These are phyloP conservation scores for Calonectria fujianensis DNA, from an alignment of 2,329 filamentous ascomycete genomes.

Conservation along the genomic window DNA sequence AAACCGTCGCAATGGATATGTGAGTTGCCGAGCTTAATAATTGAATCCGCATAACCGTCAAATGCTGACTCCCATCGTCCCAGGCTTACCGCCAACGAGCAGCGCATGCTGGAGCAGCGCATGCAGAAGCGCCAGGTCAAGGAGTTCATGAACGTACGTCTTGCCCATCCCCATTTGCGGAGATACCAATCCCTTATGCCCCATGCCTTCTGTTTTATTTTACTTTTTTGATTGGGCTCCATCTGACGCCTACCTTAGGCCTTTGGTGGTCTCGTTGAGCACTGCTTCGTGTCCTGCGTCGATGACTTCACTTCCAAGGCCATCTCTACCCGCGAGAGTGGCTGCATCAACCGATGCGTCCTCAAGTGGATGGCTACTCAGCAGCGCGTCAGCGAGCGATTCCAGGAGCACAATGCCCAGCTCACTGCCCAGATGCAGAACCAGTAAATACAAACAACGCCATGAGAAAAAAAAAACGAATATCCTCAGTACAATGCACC, in stretches of 20 bases:
- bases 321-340: conserved; percentile 89
- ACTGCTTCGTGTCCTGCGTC: conserved; percentile 98
- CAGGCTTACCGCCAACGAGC: conserved; percentile 84
- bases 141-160: conserved; percentile 95
- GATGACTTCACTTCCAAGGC: conserved; percentile 99
- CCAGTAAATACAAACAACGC: conserved; percentile 54
- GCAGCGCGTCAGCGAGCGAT: conserved; percentile 92
- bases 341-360: conserved; percentile 95
- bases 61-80: conserved; percentile 43
- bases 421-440: conserved; percentile 71
- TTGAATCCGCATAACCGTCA: neutral
- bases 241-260: conserved; percentile 54
- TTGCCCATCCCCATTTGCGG: conserved; percentile 28
- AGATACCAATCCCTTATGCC: neutral
- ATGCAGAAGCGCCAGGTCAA: conserved; percentile 99
- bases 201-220: neutral
- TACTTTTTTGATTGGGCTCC: neutral
- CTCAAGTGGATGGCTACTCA: conserved; percentile 96
- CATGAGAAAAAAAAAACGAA: conserved; percentile 8
- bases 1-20: conserved; percentile 57
- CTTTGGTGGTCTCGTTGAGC: conserved; percentile 75
- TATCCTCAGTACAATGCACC: neutral
- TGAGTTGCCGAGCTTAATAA: conserved; percentile 35
- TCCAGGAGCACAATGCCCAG: conserved; percentile 83
- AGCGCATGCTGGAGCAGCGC: conserved; percentile 93